Evolutionary conservation across 2,329 filamentous ascomycete genomes (phyloP), one percentile per base, ranked within the genome.

Genomic region (Aspergillus sojae): DNA sequence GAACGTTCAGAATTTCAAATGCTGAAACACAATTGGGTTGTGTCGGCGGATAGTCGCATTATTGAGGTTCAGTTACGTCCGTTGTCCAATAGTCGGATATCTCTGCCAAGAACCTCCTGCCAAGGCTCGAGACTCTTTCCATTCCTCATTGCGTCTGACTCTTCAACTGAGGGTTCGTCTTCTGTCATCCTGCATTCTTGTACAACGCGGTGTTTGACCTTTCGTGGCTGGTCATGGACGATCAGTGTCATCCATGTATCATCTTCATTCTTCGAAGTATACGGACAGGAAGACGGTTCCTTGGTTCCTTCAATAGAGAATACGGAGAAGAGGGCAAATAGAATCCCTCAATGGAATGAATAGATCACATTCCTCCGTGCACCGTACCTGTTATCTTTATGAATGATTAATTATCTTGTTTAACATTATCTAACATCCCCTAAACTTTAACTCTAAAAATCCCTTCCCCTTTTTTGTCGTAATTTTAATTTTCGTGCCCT

Each of bases 71-170:
- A 50, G 26, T 50, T 50, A 26, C 26, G 16, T 30, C 46, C 7
- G 46, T 28, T 50, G 46, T 7, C 26, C 48, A 52, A 52, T 52
- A 52, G 48, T 52, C 28, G 19, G 26, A 50, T 50, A 50, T 50
- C 43, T 46, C 39, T 53, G 57, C 57, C 57, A 59, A 53, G 57
- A 28, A n/a, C 7, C 58, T 60, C 48, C 48, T 54, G 58, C 58
- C 58, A 60, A 60, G 58, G 32, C 28, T 36, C 39, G 39, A 41
- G 39, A 41, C 9, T 41, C 36, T 34, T 36, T 26, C 12, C 10
- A 32, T 14, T 55, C 30, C 32, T 36, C 32, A 23, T 34, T 54
- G 30, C 50, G 30, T 53, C 50, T 53, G 28, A 53, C 52, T 14
- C 52, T 55, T 52, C 48, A 34, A 43, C 3, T 58, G n/a, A 45